Base-by-base conservation (phyloP, 2,329 filamentous ascomycete species). In the Arthrobotrys megalospora region DNA sequence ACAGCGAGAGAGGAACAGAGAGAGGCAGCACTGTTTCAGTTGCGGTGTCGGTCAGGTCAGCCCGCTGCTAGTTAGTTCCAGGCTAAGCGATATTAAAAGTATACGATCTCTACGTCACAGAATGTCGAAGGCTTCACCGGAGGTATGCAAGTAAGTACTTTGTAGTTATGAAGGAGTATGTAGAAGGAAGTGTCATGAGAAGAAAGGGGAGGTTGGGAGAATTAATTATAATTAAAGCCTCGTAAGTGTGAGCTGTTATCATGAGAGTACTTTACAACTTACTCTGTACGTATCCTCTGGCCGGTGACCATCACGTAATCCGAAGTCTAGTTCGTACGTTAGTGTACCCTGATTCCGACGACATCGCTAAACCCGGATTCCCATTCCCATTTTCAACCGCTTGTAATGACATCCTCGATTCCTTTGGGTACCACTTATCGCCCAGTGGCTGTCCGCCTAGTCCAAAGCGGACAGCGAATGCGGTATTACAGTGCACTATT, bases 321-420 rank as follows among this genome's bases (percentile, higher is more conserved):
- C 55, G 16, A 24, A 36, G 36, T 19, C 55, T 43, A 60, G 36
- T 34, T 34, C 24, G 7, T 53, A 16, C 50, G 24, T 41, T 41
- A 58, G 52, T 38, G n/a, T 58, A 24, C 53, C 53, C 53, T 58
- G 53, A 58, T 58, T 41, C 53, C 53, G 53, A 58, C 53, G 34
- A 58, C 53, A 58, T 58, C 34, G 53, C 53, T 41, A 58, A 58
- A 58, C 53, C 53, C 53, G 53, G 53, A 24, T 52, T 52, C 48
- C 19, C 21, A 52, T 58, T 58, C 53, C 53, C 53, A 38, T 24
- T 58, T 58, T 58, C 53, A 58, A 38, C 34, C 53, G 50, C 32
- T 55, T 8, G 21, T 11, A 12, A 19, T 52, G 16, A 12, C 48
- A 55, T 45, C 43, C 43, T 45, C 43, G 5, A 45, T 38, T 38